Evolutionary conservation across 169 alveolate species (phyloP).

Genomic region (Besnoitia besnoiti): DNA sequence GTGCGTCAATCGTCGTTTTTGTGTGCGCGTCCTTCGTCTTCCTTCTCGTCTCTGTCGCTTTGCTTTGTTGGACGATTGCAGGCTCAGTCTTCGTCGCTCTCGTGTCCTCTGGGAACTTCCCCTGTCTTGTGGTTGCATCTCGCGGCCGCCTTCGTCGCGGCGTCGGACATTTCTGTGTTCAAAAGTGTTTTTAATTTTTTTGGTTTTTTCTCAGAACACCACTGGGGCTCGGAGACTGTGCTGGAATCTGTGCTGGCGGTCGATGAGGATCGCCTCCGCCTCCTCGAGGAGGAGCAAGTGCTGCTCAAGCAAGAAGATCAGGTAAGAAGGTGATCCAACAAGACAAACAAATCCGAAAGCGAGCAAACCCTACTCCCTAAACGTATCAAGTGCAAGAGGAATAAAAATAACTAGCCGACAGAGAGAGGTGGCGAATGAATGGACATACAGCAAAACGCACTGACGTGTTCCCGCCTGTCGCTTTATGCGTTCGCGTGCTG

Average conservation of each 20-base stretch:
- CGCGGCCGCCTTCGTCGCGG: not conserved
- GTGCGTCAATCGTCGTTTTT: no score
- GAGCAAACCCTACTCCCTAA: no score
- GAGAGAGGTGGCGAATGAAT: no score
- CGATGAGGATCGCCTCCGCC: slow-evolving; percentile 91
- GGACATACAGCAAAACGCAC: no score
- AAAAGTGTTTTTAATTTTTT: not conserved
- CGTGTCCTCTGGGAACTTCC: not conserved
- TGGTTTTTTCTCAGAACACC: slow-evolving; percentile 36
- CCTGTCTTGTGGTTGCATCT: not conserved
- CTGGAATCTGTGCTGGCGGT: slow-evolving; percentile 92
- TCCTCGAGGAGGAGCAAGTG: slow-evolving; percentile 86
- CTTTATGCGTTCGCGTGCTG: no score
- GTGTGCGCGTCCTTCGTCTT: no score
- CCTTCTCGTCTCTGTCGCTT: not conserved
- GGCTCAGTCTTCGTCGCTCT: not conserved
- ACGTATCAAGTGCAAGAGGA: no score
- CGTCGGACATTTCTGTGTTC: not conserved
- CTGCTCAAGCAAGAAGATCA: slow-evolving; percentile 74
- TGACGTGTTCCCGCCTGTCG: no score
- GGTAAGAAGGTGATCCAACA: slow-evolving; percentile 42
- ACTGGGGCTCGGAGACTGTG: slow-evolving; percentile 86
- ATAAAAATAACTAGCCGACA: no score
- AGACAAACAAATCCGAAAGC: no score
- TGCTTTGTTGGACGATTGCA: no score